A percentile compares a stretch with the other conserved stretches of the same genome.
phyloP scores from a whole-genome alignment of 2,329 filamentous ascomycete genomes.

The Epichloe gansuensis region DNA sequence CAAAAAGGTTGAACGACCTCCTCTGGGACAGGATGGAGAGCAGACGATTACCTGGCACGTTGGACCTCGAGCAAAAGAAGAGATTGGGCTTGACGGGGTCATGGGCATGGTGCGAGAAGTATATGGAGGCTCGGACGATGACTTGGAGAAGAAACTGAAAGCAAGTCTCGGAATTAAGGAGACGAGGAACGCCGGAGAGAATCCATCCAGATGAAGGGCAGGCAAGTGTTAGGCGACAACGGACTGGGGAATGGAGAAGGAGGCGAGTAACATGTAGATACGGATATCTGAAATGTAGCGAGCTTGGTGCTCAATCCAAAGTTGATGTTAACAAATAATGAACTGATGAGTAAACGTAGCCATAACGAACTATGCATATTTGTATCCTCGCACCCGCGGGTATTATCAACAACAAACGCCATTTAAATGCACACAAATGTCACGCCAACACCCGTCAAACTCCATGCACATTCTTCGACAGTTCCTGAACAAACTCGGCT shows the following conservation, averaged over 20 bases:
- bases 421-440: neutral
- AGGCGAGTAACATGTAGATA: neutral
- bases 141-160: slow-evolving; percentile 46
- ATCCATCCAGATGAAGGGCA: slow-evolving; percentile 11
- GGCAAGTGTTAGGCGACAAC: slow-evolving; percentile 2
- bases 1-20: slow-evolving; percentile 51
- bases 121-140: slow-evolving; percentile 39
- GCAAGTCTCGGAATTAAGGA: slow-evolving; percentile 45
- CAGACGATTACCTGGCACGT: slow-evolving; percentile 70
- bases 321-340: neutral
- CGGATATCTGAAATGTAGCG: neutral
- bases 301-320: neutral
- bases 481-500: neutral
- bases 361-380: neutral
- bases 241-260: neutral
- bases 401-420: neutral
- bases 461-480: neutral
- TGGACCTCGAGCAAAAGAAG: slow-evolving; percentile 72
- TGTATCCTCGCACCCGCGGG: neutral
- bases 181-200: slow-evolving; percentile 13
- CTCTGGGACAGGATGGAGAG: slow-evolving; percentile 47
- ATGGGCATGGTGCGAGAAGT: slow-evolving; percentile 53
- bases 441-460: neutral
- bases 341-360: neutral
- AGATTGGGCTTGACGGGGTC: slow-evolving; percentile 68